Evolutionary conservation across 306 rosid genomes (phyloP), one percentile per base, ranked within the genome.

Genomic region (Rubus idaeus): DNA sequence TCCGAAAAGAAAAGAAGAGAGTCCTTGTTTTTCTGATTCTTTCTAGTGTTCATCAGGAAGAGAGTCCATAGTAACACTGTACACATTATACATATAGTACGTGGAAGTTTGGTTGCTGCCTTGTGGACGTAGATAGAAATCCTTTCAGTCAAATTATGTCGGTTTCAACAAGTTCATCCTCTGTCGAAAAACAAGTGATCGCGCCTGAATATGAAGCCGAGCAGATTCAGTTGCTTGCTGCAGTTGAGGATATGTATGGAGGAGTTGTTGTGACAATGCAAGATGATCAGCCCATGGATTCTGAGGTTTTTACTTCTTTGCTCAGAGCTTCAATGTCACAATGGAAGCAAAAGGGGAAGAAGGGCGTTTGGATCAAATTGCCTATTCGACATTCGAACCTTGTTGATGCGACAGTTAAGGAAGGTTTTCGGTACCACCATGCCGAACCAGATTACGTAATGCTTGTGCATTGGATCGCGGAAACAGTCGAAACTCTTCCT

Each of bases 341-440:
- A 5, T 94, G 97, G 98, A 85, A 76, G 77, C 75, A 68, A 20
- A 82, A 80, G 89, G 97, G 90, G 45, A 94, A 94, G 87, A 94
- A 75, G 69, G 97, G 97, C 1, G 84, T 94, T 35, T 94, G 98
- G 98, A 87, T 94, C 74, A 91, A 91, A 70, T 63, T 94, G 84
- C 84, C 89, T 2, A 87, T 84, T 64, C 37, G 70, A 76, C 80
- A 60, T 44, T 79, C 87, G 73, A 88, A 83, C 84, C 97, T 91
- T 50, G 84, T 86, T 39, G 88, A 83, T 35, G 60, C 77, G 47
- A 90, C 83, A 0, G 90, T 92, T 30, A 87, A 93, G 98, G 92
- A 88, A 77, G 98, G 98, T 72, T 93, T 91, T 71, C 76, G 80
- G 75, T 93, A 87, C 77, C 98, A 93, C 80, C 97, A 93, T 84